Percentiles rank a stretch among this genome's conserved stretches.
These are phyloP conservation scores for Larix kaempferi DNA, from an alignment of 75 land plant species.

Conservation along the genomic window DNA sequence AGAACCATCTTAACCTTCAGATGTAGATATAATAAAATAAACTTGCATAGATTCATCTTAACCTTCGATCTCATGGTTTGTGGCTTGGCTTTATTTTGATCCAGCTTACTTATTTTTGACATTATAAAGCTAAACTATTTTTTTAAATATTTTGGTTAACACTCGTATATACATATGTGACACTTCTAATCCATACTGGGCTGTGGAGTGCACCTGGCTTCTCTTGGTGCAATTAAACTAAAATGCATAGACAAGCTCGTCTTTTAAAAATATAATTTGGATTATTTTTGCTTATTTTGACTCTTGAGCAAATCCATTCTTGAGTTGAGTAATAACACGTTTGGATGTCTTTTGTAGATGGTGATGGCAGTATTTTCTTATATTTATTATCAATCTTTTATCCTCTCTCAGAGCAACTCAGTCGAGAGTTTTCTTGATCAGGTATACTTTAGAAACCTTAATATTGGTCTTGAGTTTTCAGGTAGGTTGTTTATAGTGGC, in stretches of 20 bases:
- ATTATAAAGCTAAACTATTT: no score
- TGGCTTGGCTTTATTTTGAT: no score
- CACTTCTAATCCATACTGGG: no score
- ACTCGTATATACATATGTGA: no score
- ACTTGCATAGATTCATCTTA: no score
- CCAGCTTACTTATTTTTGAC: no score
- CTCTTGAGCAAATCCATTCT: neutral
- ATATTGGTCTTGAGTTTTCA: neutral
- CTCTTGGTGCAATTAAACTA: neutral
- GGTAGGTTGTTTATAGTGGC: neutral
- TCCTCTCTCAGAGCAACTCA: constrained; percentile 58
- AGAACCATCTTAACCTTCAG: no score
- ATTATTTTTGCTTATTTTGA: no score
- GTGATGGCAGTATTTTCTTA: constrained; percentile 99
- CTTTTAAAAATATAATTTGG: neutral
- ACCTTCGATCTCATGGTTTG: no score
- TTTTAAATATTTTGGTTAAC: no score
- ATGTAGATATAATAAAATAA: no score
- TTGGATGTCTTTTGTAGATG: constrained; percentile 61
- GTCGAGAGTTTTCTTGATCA: constrained; percentile 78
- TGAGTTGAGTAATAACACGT: neutral
- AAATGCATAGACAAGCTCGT: neutral
- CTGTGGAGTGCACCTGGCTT: no score
- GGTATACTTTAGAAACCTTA: constrained; percentile 30
- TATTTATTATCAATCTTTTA: constrained; percentile 93